phyloP scores from a whole-genome alignment of 1,139 yeast genomes.

The Yamadazyma siamensis region DNA sequence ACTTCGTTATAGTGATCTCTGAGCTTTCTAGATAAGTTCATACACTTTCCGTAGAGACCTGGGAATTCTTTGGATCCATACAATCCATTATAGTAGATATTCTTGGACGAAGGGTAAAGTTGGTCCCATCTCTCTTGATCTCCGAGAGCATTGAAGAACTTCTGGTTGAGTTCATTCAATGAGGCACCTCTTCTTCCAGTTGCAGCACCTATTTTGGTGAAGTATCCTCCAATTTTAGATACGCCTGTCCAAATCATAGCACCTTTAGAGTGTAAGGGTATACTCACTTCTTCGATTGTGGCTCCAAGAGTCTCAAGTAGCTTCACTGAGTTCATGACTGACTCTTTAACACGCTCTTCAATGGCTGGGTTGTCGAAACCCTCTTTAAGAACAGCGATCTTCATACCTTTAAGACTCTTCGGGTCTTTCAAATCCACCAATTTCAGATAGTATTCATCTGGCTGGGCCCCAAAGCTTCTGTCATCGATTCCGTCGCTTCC shows the following conservation, averaged over 20 bases:
- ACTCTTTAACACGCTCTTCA: constrained; percentile 21
- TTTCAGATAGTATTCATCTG: constrained; percentile 35
- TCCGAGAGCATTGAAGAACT: constrained; percentile 6
- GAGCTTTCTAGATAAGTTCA: constrained; percentile 11
- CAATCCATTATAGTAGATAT: constrained; percentile 10
- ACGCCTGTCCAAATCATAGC: constrained; percentile 30
- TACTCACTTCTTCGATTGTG: constrained; percentile 31
- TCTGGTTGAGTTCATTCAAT: constrained; percentile 5
- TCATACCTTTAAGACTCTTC: constrained; percentile 46
- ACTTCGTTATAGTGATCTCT: constrained; percentile 10
- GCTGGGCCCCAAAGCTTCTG: constrained; percentile 13
- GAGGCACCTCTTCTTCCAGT: constrained; percentile 9
- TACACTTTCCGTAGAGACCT: constrained; percentile 12
- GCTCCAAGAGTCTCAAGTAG: constrained; percentile 45
- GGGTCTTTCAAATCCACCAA: constrained; percentile 23
- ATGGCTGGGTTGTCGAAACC: constrained; percentile 28
- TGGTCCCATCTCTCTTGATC: constrained; percentile 7
- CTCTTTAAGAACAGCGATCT: constrained; percentile 30
- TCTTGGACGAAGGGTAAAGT: constrained; percentile 6
- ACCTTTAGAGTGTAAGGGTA: constrained; percentile 29
- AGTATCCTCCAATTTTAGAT: constrained; percentile 14
- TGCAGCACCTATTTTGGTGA: constrained; percentile 23
- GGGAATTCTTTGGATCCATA: constrained; percentile 11
- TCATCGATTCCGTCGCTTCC: constrained; percentile 33
- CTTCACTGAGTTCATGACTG: constrained; percentile 30